Conservation (phyloP, 495 filamentous ascomycete genomes). For the Daldinia caldariorum region DNA sequence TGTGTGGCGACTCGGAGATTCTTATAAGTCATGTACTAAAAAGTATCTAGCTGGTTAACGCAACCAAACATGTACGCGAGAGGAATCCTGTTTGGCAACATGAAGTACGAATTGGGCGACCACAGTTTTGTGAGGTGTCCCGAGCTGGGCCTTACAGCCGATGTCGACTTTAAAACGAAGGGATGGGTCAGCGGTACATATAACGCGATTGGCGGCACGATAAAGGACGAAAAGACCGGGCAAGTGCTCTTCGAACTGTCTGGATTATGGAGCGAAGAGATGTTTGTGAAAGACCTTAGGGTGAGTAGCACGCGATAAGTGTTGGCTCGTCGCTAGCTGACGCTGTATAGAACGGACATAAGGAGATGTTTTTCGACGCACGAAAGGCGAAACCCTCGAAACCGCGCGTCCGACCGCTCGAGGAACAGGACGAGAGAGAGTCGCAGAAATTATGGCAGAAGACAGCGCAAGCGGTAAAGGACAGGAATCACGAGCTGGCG, state of each 20-base stretch:
- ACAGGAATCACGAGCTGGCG: conserved; percentile 85
- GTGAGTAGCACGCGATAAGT: conserved; percentile 58
- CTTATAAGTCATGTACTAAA: conserved; percentile 8
- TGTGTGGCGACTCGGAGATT: conserved; percentile 47
- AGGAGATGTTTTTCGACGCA: conserved; percentile 90
- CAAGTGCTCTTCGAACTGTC: conserved; percentile 89
- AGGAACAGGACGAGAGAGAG: conserved; percentile 90
- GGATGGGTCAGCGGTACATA: conserved; percentile 97
- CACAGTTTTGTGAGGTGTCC: conserved; percentile 95
- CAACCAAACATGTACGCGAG: conserved; percentile 99
- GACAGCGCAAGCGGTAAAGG: conserved; percentile 81
- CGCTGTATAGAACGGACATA: conserved; percentile 76
- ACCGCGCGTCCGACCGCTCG: conserved; percentile 77
- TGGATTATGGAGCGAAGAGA: conserved; percentile 93
- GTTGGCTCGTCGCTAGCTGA: conserved; percentile 4
- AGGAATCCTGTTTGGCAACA: conserved; percentile 97
- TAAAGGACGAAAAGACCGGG: conserved; percentile 88
- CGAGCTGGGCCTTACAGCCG: conserved; percentile 83
- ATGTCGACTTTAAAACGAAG: conserved; percentile 98
- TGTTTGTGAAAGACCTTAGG: conserved; percentile 83
- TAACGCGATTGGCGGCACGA: conserved; percentile 91
- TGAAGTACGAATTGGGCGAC: conserved; percentile 99
- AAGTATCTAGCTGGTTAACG: conserved; percentile 63
- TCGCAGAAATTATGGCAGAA: conserved; percentile 87
- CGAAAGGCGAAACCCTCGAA: conserved; percentile 76